phyloP scores from a whole-genome alignment of 164 flowering plant genomes.

The Berberis thunbergii region DNA sequence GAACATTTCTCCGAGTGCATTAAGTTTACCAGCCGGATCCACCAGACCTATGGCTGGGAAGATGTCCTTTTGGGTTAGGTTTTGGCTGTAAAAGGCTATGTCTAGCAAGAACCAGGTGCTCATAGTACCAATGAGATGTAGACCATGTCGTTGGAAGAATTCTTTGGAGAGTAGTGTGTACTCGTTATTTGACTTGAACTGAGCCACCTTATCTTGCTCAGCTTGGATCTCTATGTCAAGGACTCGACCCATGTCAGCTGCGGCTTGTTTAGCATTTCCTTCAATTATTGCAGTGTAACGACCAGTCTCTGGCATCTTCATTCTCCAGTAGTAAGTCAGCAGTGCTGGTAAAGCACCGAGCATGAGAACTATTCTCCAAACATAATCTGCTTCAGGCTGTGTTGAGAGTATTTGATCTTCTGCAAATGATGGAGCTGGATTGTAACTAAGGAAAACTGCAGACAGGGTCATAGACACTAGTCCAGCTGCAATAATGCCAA shows the following conservation, averaged over 20 bases:
- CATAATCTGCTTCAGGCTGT: conserved; percentile 29
- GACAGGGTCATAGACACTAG: conserved; percentile 40
- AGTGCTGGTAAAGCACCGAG: conserved; percentile 43
- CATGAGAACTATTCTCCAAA: conserved; percentile 46
- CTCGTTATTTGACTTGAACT: conserved; percentile 23
- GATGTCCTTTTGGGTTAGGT: conserved; percentile 39
- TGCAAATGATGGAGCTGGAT: conserved; percentile 7
- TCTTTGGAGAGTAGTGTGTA: conserved; percentile 26
- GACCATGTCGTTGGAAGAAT: conserved; percentile 31
- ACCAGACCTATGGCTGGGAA: conserved; percentile 26
- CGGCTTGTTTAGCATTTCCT: conserved; percentile 44
- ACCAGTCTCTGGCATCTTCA: conserved; percentile 54
- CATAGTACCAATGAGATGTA: conserved; percentile 32
- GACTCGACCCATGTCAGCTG: conserved; percentile 42
- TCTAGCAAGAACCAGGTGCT: conserved; percentile 38
- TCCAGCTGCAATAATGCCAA: conserved; percentile 49
- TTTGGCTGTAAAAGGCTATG: conserved; percentile 35
- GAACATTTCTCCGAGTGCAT: conserved; percentile 29
- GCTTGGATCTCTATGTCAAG: conserved; percentile 36
- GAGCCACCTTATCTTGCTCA: conserved; percentile 30
- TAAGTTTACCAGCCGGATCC: conserved; percentile 7
- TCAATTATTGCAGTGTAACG: conserved; percentile 43
- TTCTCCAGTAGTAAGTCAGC: conserved; percentile 39
- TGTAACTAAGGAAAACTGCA: conserved; percentile 13
- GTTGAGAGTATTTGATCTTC: conserved; percentile 18